Evolutionary conservation across 2,329 filamentous ascomycete species (phyloP), one percentile per base, ranked within the genome.

Genomic region (Colletotrichum truncatum): DNA sequence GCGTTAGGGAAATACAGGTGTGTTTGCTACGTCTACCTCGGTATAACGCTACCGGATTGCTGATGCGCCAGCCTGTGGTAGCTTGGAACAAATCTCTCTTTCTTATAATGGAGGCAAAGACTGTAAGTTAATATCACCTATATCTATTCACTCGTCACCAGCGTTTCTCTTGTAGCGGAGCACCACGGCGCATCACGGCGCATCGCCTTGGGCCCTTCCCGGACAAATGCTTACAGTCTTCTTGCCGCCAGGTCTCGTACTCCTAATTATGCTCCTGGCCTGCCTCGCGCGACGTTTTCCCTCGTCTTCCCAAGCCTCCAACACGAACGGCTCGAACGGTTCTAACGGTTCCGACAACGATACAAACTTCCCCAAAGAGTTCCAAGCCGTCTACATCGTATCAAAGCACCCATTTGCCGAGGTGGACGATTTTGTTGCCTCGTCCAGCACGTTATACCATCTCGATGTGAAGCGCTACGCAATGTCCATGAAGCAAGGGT

Each of bases 41-140:
- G 18, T n/a, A 18, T 23, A 32, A 45, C 10, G 18, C 11, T 4
- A n/a, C 10, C 38, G 4, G 26, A 28, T 39, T 38, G 48, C 60
- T 66, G 58, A 43, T 61, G 55, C 38, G 26, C 55, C 18, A 21
- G 28, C 49, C 34, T 30, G 39, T 45, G 45, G 66, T 72, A 96
- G 93, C 64, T 86, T 91, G 67, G 85, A 91, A 64, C 87, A 97
- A 75, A 85, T 98, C 66, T 93, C 94, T 5, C 84, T 98, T 69
- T 97, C 95, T 61, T 99, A 98, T 81, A 99, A 99, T 73, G 96
- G 96, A 74, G 96, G 96, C 67, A 99, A 99, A 78, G 96, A 98
- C 84, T 98, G 95, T 67, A 45, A 23, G 66, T 60, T 8, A 9
- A 21, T 2, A 11, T 3, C 3, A 4, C n/a, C n/a, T 25, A 11